Base-by-base conservation (phyloP, 192 early-diverging fungal species). In the Endogone sp. region DNA sequence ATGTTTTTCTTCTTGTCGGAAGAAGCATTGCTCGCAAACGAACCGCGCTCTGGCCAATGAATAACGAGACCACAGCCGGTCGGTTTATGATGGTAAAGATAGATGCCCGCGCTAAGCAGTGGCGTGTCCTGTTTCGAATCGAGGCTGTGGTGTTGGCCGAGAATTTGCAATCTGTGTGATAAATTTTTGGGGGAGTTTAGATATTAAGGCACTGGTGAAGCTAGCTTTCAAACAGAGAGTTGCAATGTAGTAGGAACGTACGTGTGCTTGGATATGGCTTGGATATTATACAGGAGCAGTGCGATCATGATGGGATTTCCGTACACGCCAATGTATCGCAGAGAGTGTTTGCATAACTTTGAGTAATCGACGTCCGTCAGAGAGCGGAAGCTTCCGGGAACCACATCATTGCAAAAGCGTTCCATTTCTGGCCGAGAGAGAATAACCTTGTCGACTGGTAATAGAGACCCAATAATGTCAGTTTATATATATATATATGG, bases 401-500 rank as follows among this genome's bases (percentile, higher is more conserved):
- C 25, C 30, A 70, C 26, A n/a, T 63, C 68, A 6, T 70, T 70
- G 32, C 68, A 70, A 32, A 70, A 56, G 6, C 64, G 61, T 20
- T 64, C 56, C 44, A 70, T 55, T 16, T 25, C 26, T 0, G 13
- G n/a, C 13, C 27, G 28, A 2, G 61, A 64, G 0, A 70, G 56
- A 27, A 70, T 70, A 20, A 64, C 59, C 37, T 70, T 70, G n/a
- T 70, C 63, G 13, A 70, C 68, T 70, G 56, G 25, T n/a, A 55
- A 26, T 22, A 55, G 20, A 49, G 21, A 9, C 1, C 6, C 16
- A 11, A 49, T 49, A 49, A 49, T 49, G 37, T 1, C 37, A n/a
- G n/a, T n/a, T n/a, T 1, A 11, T 56, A 63, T 0, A 23, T 8
- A 63, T n/a, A 10, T n/a, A 66, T n/a, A n/a, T n/a, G n/a, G n/a